A percentile compares a stretch with the other conserved stretches of the same genome.
Evolutionary conservation across 306 rosid species (phyloP).

Genomic region (Erythrophleum fordii): DNA sequence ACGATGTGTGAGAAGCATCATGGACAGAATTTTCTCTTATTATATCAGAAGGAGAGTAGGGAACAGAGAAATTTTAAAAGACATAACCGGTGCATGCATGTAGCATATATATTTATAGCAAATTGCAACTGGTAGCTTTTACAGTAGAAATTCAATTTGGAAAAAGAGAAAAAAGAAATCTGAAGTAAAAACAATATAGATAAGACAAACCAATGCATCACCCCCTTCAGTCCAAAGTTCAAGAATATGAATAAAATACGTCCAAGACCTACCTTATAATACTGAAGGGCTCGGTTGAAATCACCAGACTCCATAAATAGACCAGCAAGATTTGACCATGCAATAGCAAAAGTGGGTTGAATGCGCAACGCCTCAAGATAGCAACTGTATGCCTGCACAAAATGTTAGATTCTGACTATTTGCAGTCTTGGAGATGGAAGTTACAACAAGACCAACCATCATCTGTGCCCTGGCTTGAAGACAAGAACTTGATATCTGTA

Average conservation of each 20-base stretch:
- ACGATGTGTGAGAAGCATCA: conserved; percentile 11
- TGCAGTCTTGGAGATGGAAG: conserved; percentile 83
- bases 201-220: neutral
- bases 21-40: neutral
- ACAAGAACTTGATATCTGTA: conserved; percentile 84
- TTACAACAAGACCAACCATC: conserved; percentile 91
- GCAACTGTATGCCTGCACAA: conserved; percentile 99
- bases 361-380: conserved; percentile 96
- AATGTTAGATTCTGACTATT: conserved; percentile 95
- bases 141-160: neutral
- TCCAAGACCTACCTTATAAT: conserved; percentile 70
- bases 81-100: neutral
- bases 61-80: neutral
- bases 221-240: neutral
- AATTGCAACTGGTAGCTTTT: neutral
- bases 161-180: too few species aligned
- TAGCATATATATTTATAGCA: neutral
- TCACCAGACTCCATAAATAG: conserved; percentile 99
- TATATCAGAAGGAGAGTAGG: neutral
- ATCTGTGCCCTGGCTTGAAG: conserved; percentile 88
- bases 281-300: conserved; percentile 92
- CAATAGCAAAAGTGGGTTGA: conserved; percentile 96
- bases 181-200: neutral
- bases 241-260: conserved; percentile 27
- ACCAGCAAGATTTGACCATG: conserved; percentile 99